A percentile compares a stretch with the other conserved stretches of the same genome.
phyloP scores from a whole-genome alignment of 257 asterid species.

The Leonotis leonurus region DNA sequence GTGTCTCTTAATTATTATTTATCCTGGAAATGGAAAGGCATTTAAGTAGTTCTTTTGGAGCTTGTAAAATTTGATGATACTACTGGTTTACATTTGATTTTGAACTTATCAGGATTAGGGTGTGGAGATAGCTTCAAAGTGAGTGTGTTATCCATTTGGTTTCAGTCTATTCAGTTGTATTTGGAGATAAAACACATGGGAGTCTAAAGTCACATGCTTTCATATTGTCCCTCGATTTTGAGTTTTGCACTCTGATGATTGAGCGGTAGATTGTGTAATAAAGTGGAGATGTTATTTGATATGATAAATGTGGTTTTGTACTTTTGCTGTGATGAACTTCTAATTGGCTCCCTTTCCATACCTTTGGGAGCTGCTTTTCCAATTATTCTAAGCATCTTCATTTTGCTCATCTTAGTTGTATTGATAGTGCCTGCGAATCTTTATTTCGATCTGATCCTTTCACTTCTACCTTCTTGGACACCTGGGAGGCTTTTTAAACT shows the following conservation, averaged over 20 bases:
- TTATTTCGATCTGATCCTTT: neutral
- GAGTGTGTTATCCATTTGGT: neutral
- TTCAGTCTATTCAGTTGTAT: neutral
- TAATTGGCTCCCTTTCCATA: neutral
- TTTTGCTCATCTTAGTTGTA: neutral
- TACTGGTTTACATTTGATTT: neutral
- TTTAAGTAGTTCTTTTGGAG: neutral
- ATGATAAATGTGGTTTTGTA: neutral
- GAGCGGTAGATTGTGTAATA: neutral
- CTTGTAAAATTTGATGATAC: neutral
- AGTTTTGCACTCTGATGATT: neutral
- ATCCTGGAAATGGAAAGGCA: neutral
- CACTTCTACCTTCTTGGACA: neutral
- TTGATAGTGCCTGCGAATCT: neutral
- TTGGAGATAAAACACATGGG: neutral
- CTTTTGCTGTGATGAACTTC: conserved; percentile 1
- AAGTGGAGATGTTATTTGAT: neutral
- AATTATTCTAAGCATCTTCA: neutral
- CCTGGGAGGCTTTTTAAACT: neutral
- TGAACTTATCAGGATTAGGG: neutral
- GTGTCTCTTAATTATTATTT: neutral
- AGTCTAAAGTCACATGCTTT: neutral
- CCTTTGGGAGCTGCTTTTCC: neutral
- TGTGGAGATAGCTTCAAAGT: neutral
- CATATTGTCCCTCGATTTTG: neutral